Base-by-base conservation (phyloP, 2,329 filamentous ascomycete genomes). In the Penicillium sp. region DNA sequence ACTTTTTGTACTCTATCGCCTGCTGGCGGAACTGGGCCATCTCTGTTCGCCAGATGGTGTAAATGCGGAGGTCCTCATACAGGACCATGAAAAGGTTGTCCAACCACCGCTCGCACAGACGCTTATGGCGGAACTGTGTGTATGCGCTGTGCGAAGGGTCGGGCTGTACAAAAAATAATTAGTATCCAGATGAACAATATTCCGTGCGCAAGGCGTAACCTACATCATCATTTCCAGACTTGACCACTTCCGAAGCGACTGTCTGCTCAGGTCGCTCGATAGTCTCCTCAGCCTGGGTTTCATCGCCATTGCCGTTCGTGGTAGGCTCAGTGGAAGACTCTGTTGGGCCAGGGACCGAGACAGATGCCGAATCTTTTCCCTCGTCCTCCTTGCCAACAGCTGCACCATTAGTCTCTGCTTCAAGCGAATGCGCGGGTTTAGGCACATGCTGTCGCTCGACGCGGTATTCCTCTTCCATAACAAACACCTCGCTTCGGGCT, bases 71-170 rank as follows among this genome's bases (percentile, higher is more conserved):
- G 69, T 99, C 94, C 74, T 99, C 94, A 73, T 99, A 99, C 2
- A 99, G 82, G 0, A 97, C 94, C 94, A 99, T 99, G 79, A 99
- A 99, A 22, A 99, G 82, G 67, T 96, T 97, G 75, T 99, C 94
- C 2, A 99, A 83, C 94, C 94, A 99, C 64, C 94, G 87, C 75
- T 99, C 94, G 69, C 94, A 99, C 1, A 99, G 84, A 1, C 94
- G 88, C 78, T 99, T 99, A 75, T 97, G 96, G 72, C 95, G 94
- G 70, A 99, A 91, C 65, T 93, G 90, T 6, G 92, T 92, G 64
- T 96, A 89, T 63, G 89, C 82, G 54, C 88, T 84, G 61, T 91
- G 86, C 6, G 85, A 83, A 26, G 84, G 81, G 55, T 86, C 82
- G 15, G 78, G 78, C 87, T 89, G 64, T 4, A 12, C 18, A 12